Conservation (phyloP, 2,329 filamentous ascomycete species). For the Orbilia blumenaviensis region DNA sequence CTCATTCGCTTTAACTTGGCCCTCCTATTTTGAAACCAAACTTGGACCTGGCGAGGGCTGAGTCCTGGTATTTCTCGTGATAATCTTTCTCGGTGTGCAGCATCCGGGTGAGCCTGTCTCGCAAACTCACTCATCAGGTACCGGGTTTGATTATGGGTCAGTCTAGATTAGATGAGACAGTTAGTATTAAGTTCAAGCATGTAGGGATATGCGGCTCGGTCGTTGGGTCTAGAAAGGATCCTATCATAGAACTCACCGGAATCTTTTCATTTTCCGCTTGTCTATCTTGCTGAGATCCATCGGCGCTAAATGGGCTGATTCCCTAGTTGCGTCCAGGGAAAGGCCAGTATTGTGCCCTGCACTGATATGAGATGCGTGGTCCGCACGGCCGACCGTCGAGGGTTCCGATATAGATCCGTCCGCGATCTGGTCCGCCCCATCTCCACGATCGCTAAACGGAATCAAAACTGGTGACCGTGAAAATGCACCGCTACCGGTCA, state of each 20-base stretch:
- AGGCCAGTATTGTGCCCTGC: slow-evolving; percentile 67
- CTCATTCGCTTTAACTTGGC: slow-evolving; percentile 77
- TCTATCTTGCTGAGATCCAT: slow-evolving; percentile 54
- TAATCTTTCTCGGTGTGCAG: slow-evolving; percentile 84
- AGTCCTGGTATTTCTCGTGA: slow-evolving; percentile 90
- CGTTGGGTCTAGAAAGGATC: neutral
- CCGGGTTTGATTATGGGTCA: slow-evolving; percentile 96
- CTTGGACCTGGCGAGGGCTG: slow-evolving; percentile 91
- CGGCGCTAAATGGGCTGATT: slow-evolving; percentile 44
- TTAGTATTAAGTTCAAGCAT: neutral
- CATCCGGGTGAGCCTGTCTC: slow-evolving; percentile 92
- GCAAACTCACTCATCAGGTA: slow-evolving; percentile 98
- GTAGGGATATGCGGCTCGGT: neutral
- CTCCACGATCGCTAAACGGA: slow-evolving; percentile 60
- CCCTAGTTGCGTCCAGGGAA: slow-evolving; percentile 61
- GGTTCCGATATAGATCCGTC: slow-evolving; percentile 46
- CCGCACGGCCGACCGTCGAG: slow-evolving; percentile 54
- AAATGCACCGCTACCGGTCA: slow-evolving; percentile 4
- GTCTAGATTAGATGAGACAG: slow-evolving; percentile 64
- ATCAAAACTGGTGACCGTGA: slow-evolving; percentile 25
- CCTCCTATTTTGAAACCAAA: slow-evolving; percentile 94
- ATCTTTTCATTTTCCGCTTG: slow-evolving; percentile 72
- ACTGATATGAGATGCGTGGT: slow-evolving; percentile 68
- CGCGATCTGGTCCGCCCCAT: slow-evolving; percentile 56
- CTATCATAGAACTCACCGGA: slow-evolving; percentile 72